phyloP scores from a whole-genome alignment of 192 early-diverging fungal species.

The Mortierella claussenii region DNA sequence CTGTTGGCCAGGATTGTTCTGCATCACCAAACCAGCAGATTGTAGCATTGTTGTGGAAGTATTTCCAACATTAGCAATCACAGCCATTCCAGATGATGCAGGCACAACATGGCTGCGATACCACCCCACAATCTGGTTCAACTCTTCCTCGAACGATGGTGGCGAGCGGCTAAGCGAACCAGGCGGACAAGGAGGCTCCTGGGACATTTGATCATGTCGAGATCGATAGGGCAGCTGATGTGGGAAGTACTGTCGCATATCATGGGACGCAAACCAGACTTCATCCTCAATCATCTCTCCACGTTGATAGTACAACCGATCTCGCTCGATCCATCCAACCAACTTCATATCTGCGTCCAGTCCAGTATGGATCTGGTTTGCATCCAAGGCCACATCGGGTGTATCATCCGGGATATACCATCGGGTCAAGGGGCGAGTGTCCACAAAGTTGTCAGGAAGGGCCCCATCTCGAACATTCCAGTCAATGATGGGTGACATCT shows the following conservation, averaged over 20 bases:
- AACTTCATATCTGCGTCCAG: slow-evolving; percentile 5
- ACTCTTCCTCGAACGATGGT: background rate
- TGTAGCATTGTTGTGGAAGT: too few relatives aligned
- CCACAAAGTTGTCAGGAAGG: background rate
- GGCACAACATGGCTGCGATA: too few relatives aligned
- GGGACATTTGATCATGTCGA: background rate
- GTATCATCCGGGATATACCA: background rate
- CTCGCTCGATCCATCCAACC: background rate
- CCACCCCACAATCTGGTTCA: background rate
- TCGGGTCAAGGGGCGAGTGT: background rate
- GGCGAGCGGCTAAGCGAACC: background rate
- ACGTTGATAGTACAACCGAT: background rate
- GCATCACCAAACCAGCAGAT: too few relatives aligned
- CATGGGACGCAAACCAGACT: background rate
- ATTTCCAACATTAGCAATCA: too few relatives aligned
- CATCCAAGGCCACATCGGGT: background rate
- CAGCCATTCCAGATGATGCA: too few relatives aligned
- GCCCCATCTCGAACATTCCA: background rate
- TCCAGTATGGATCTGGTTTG: background rate
- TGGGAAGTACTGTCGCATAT: background rate
- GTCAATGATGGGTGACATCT: slow-evolving; percentile 11
- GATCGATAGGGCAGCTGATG: slow-evolving; percentile 3
- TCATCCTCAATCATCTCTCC: slow-evolving; percentile 8
- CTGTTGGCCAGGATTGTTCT: too few relatives aligned
- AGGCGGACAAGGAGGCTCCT: background rate